Conservation (phyloP, 345 rosid genomes). For the Eutrema japonicum region DNA sequence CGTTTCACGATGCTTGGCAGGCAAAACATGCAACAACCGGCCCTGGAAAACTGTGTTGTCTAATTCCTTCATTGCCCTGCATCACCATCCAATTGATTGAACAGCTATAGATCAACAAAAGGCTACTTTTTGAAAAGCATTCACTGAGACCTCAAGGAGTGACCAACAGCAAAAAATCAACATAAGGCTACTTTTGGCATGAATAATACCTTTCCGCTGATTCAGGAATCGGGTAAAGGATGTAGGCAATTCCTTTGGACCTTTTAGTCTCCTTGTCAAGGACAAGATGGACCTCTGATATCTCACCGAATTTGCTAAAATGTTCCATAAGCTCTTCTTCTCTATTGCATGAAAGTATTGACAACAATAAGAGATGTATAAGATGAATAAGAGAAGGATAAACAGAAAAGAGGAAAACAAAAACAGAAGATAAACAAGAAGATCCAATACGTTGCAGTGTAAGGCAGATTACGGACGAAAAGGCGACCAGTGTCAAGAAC, state of each 20-base stretch:
- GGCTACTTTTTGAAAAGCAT: slow-evolving; percentile 8
- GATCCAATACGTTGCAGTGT: slow-evolving; percentile 61
- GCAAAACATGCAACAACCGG: slow-evolving; percentile 85
- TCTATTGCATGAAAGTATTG: slow-evolving; percentile 47
- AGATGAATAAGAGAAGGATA: slow-evolving; percentile 10
- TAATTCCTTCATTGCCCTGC: slow-evolving; percentile 77
- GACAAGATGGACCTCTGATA: slow-evolving; percentile 81
- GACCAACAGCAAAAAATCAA: not conserved
- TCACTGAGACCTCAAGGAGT: slow-evolving; percentile 1
- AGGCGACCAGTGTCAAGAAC: slow-evolving; percentile 64
- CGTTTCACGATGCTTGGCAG: slow-evolving; percentile 58
- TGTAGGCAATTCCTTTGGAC: slow-evolving; percentile 86
- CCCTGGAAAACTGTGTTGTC: slow-evolving; percentile 91
- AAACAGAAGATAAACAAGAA: not conserved
- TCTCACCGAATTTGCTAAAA: slow-evolving; percentile 64
- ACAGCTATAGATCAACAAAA: slow-evolving; percentile 10
- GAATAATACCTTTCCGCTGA: slow-evolving; percentile 72
- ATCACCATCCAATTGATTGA: slow-evolving; percentile 35
- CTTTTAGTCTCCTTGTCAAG: slow-evolving; percentile 88
- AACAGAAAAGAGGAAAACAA: not conserved
- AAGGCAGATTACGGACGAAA: slow-evolving; percentile 87
- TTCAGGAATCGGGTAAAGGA: slow-evolving; percentile 65
- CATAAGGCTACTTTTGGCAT: not conserved
- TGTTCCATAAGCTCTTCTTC: slow-evolving; percentile 89
- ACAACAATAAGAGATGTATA: slow-evolving; percentile 18